A percentile compares a stretch with the other conserved stretches of the same genome.
Conservation (phyloP, 2,329 filamentous ascomycete species). For the Pseudocercospora cruenta region DNA sequence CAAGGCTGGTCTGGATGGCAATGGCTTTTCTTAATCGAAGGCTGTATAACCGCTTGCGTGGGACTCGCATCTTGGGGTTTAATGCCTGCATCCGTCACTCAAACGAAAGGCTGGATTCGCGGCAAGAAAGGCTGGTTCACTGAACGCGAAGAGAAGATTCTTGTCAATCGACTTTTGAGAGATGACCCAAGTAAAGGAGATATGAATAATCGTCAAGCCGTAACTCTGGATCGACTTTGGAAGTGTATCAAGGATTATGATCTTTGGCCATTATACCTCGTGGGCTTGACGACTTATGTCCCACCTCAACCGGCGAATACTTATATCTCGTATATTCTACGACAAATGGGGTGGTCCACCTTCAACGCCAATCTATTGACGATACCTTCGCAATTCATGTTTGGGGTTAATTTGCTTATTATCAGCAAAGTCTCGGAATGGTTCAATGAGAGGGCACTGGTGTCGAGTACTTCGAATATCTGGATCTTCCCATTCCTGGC, state of each 20-base stretch:
- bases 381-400: constrained; percentile 50
- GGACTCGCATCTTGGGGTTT: constrained; percentile 40
- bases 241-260: constrained; percentile 31
- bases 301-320: constrained; percentile 54
- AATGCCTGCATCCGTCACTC: constrained; percentile 59
- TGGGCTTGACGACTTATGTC: constrained; percentile 46
- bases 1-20: constrained; percentile 29
- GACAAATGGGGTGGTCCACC: constrained; percentile 45
- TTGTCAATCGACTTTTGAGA: constrained; percentile 64
- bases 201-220: constrained; percentile 63
- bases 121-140: constrained; percentile 62
- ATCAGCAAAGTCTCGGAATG: constrained; percentile 56
- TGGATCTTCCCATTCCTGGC: constrained; percentile 66
- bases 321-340: constrained; percentile 59
- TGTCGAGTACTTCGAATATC: constrained; percentile 46
- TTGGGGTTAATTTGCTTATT: constrained; percentile 46
- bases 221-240: constrained; percentile 48
- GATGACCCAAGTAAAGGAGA: constrained; percentile 60
- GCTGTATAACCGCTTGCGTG: constrained; percentile 35
- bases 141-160: constrained; percentile 68
- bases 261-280: constrained; percentile 46
- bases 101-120: constrained; percentile 64
- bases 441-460: constrained; percentile 56
- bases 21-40: constrained; percentile 40
- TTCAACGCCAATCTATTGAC: constrained; percentile 67